Percentiles rank a stretch among this genome's conserved stretches.
phyloP scores from a whole-genome alignment of 2,329 filamentous ascomycete species.

The Pyrenophora tritici-repentis region DNA sequence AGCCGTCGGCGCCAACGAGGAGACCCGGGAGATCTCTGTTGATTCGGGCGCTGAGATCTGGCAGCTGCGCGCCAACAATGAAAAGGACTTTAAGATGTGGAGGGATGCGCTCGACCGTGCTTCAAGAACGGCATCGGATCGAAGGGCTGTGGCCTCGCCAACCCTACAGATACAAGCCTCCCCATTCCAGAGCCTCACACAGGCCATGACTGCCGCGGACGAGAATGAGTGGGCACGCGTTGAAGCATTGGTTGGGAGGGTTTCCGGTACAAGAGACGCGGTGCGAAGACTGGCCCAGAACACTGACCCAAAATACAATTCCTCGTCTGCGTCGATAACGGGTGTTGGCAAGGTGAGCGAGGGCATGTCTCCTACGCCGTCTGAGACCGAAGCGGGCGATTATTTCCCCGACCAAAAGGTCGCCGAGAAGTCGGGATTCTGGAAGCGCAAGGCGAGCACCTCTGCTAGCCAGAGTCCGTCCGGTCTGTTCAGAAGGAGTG shows the following conservation, averaged over 20 bases:
- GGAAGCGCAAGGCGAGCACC: conserved; percentile 82
- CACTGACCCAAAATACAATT: conserved; percentile 68
- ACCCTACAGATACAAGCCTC: conserved; percentile 36
- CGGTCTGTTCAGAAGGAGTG: conserved; percentile 54
- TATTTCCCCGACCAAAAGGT: conserved; percentile 56
- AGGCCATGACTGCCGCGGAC: conserved; percentile 57
- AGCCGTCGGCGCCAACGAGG: conserved; percentile 86
- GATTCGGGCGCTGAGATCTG: conserved; percentile 97
- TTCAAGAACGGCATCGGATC: conserved; percentile 57
- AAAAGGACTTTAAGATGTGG: conserved; percentile 87
- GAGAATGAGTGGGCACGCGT: conserved; percentile 86
- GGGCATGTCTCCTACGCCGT: conserved; percentile 47
- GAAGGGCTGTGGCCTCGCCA: conserved; percentile 31
- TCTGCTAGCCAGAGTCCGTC: conserved; percentile 50
- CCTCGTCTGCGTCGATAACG: conserved; percentile 42
- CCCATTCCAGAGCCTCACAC: conserved; percentile 22
- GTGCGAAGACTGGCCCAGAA: conserved; percentile 85
- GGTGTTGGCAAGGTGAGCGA: conserved; percentile 38
- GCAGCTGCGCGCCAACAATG: conserved; percentile 84
- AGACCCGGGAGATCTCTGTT: conserved; percentile 88
- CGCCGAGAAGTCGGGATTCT: conserved; percentile 75
- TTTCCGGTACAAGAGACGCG: conserved; percentile 87
- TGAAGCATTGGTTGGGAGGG: conserved; percentile 80
- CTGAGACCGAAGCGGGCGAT: conserved; percentile 56
- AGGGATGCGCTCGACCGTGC: conserved; percentile 82